Percentiles rank a stretch among this genome's conserved stretches.
These are phyloP conservation scores for Sclerotinia nivalis DNA, from an alignment of 2,329 filamentous ascomycete genomes.

Conservation along the genomic window DNA sequence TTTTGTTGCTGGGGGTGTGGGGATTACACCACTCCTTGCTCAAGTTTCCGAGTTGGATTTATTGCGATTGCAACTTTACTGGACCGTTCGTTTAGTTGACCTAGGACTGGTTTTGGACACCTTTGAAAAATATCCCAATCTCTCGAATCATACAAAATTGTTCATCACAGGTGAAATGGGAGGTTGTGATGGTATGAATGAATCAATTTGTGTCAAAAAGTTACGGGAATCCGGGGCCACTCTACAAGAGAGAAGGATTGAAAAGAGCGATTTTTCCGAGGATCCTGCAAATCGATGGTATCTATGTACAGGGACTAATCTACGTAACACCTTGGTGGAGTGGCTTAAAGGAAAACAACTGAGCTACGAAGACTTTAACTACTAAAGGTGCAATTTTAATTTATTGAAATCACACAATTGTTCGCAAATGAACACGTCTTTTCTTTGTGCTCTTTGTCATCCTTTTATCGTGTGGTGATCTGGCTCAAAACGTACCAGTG, in stretches of 20 bases:
- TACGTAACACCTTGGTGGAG: slow-evolving; percentile 51
- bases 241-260: slow-evolving; percentile 49
- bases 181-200: slow-evolving; percentile 10
- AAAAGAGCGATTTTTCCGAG: slow-evolving; percentile 47
- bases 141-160: slow-evolving; percentile 56
- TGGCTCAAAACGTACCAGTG: slow-evolving; percentile 1
- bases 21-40: slow-evolving; percentile 78
- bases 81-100: slow-evolving; percentile 66
- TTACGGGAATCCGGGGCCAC: slow-evolving; percentile 38
- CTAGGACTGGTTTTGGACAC: slow-evolving; percentile 61
- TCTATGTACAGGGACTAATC: slow-evolving; percentile 54
- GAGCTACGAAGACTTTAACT: slow-evolving; percentile 53
- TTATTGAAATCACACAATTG: slow-evolving; percentile 5
- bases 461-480: neutral
- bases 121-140: slow-evolving; percentile 52
- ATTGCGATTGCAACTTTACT: slow-evolving; percentile 58
- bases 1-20: slow-evolving; percentile 78
- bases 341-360: slow-evolving; percentile 52
- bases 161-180: slow-evolving; percentile 60
- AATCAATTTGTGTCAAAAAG: slow-evolving; percentile 30
- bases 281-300: slow-evolving; percentile 52
- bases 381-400: slow-evolving; percentile 26
- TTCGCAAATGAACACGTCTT: slow-evolving; percentile 4
- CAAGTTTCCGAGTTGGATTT: slow-evolving; percentile 58
- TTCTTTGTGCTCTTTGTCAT: neutral